Conservation (phyloP, 2,329 filamentous ascomycete genomes). For the Plectosphaerella cucumerina region DNA sequence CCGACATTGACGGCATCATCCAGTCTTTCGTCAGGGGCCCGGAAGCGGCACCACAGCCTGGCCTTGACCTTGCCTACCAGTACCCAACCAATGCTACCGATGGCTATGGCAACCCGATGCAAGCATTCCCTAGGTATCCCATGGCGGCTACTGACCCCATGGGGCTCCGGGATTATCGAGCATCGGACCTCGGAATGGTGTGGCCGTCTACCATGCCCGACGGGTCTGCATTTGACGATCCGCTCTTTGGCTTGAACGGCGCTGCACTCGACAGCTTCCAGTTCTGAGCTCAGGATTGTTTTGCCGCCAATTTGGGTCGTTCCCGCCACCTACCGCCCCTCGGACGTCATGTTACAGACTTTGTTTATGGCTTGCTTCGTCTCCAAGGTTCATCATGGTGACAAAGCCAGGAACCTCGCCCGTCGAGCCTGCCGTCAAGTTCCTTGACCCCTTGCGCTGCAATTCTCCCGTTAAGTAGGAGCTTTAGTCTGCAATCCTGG, state of each 20-base stretch:
- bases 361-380: too few species aligned
- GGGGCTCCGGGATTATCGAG: neutral
- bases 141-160: neutral
- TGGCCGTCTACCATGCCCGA: constrained; percentile 4
- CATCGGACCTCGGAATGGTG: neutral
- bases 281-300: too few species aligned
- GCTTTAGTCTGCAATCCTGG: too few species aligned
- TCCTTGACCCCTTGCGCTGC: too few species aligned
- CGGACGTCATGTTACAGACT: too few species aligned
- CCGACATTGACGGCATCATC: constrained; percentile 31
- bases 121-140: neutral
- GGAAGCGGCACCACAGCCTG: constrained; percentile 3
- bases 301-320: too few species aligned
- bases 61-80: neutral
- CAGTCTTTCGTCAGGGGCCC: constrained; percentile 24
- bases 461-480: too few species aligned
- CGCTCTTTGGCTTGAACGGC: constrained; percentile 26
- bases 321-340: too few species aligned
- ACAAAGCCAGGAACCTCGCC: too few species aligned
- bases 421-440: too few species aligned
- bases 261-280: constrained; percentile 20
- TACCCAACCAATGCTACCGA: neutral
- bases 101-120: neutral
- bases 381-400: too few species aligned
- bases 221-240: constrained; percentile 18